phyloP scores from a whole-genome alignment of 192 early-diverging fungal species.

The Coemansia sp. region DNA sequence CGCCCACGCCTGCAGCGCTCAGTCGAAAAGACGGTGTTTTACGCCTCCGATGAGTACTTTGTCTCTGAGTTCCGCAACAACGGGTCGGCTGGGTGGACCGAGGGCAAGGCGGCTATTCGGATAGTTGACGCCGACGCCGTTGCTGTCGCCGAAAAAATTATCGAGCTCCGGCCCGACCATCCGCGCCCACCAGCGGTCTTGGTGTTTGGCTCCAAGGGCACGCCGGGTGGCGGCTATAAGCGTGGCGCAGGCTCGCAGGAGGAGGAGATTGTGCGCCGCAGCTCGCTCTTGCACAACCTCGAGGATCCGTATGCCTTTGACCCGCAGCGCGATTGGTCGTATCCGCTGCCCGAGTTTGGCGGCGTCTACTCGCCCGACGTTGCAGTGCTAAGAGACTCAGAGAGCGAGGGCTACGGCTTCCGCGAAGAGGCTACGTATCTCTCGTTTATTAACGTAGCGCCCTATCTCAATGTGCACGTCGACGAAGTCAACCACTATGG shows the following conservation, averaged over 20 bases:
- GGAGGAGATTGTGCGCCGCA: slow-evolving; percentile 54
- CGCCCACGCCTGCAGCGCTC: slow-evolving; percentile 36
- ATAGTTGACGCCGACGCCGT: slow-evolving; percentile 47
- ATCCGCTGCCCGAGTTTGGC: slow-evolving; percentile 56
- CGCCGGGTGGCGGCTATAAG: slow-evolving; percentile 56
- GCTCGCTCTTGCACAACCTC: slow-evolving; percentile 50
- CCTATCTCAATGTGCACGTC: slow-evolving; percentile 49
- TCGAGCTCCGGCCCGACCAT: slow-evolving; percentile 51
- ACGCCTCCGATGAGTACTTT: slow-evolving; percentile 50
- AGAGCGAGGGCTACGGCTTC: slow-evolving; percentile 50
- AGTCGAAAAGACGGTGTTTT: slow-evolving; percentile 44
- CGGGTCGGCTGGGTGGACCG: slow-evolving; percentile 52
- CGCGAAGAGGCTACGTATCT: slow-evolving; percentile 47
- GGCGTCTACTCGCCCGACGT: slow-evolving; percentile 57
- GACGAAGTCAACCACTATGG: slow-evolving; percentile 52
- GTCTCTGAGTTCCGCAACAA: slow-evolving; percentile 54
- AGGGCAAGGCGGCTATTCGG: slow-evolving; percentile 48
- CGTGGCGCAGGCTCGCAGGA: slow-evolving; percentile 54
- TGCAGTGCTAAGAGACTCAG: slow-evolving; percentile 53
- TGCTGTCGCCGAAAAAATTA: slow-evolving; percentile 38
- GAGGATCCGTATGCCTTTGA: slow-evolving; percentile 51
- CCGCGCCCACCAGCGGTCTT: slow-evolving; percentile 43
- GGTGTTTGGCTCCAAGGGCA: slow-evolving; percentile 50
- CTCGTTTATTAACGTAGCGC: slow-evolving; percentile 54
- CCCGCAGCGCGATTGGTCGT: slow-evolving; percentile 49